Evolutionary conservation across 352 stramenopile species (phyloP), one percentile per base, ranked within the genome.

Genomic region (Globisporangium heterothallicum): DNA sequence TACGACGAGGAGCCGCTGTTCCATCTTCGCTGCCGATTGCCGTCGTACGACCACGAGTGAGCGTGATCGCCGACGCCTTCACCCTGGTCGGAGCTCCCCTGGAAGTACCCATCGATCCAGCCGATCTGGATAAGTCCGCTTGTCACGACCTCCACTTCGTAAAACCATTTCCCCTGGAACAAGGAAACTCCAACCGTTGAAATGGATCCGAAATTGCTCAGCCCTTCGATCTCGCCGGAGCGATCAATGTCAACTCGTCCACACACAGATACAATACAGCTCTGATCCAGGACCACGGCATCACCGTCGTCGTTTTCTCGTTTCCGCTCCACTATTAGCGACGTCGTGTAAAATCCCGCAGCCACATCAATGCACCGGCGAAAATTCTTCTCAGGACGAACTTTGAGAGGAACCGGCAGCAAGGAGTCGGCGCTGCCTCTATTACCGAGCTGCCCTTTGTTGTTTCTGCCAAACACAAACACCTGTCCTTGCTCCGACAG

Each of bases 1-100:
- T 94, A 97, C 4, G 76, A 84, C 13, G 78, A 87, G 8, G 82
- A 93, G 2, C 84, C 89, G 53, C 80, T 91, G 49, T 97, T 93
- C 91, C 91, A 97, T 26, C 86, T 85, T 9, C 90, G 79, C 54
- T 96, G 82, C 9, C 91, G 83, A 58, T 92, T 95, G 25, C 91
- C 91, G 47, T 97, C 91, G 48, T 97, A 97, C 1, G 86, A 94
- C 91, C 91, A 97, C 4, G 86, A 97, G 51, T 97, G 86, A 6
- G 72, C 49, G 46, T 97, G 88, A 42, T 97, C 89, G 18, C 89
- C 89, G 8, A 97, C 90, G 22, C 87, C 91, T 65, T 96, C 81
- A 10, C 88, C 92, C 66, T 95, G 84, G 46, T 97, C 88, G 6
- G 87, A 95, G 44, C 78, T 95, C 6, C 89, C 91, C 57, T 95